These are phyloP conservation scores for Candida michaelii DNA, from an alignment of 805 yeast genomes.

Conservation along the genomic window DNA sequence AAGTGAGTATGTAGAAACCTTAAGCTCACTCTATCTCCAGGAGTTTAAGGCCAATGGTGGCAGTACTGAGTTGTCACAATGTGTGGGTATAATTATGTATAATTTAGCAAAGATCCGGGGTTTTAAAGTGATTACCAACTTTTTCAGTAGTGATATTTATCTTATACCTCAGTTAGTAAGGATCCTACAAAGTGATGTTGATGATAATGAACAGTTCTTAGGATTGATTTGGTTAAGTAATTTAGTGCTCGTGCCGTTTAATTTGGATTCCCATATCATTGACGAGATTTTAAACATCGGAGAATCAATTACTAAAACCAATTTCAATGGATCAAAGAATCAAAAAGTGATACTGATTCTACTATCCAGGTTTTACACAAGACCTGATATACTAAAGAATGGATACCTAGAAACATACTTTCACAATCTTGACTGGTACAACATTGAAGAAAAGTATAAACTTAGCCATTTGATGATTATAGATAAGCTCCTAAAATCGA, in stretches of 20 bases:
- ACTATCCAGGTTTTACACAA: conserved; percentile 52
- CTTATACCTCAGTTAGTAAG: conserved; percentile 38
- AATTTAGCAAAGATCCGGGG: conserved; percentile 64
- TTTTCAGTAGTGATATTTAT: conserved; percentile 60
- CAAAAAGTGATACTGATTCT: conserved; percentile 53
- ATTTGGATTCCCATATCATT: conserved; percentile 40
- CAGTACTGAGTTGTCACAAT: neutral
- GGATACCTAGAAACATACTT: conserved; percentile 22
- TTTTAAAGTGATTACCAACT: conserved; percentile 56
- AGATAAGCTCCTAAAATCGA: conserved; percentile 37
- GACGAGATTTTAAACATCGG: conserved; percentile 37
- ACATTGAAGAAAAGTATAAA: conserved; percentile 13
- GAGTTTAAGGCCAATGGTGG: neutral
- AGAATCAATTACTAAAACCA: conserved; percentile 25
- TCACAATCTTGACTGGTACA: conserved; percentile 19
- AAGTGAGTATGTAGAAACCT: conserved; percentile 26
- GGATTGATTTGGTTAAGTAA: conserved; percentile 71
- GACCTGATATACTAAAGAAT: conserved; percentile 43
- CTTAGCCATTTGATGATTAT: conserved; percentile 43
- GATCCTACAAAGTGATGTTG: conserved; percentile 8
- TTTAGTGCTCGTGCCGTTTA: conserved; percentile 73
- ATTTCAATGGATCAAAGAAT: conserved; percentile 52
- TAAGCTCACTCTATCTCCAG: conserved; percentile 28
- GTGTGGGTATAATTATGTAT: conserved; percentile 48
- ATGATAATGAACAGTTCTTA: conserved; percentile 30